Evolutionary conservation across 306 rosid species (phyloP), one percentile per base, ranked within the genome.

Genomic region (Pyrus bretschneideri): DNA sequence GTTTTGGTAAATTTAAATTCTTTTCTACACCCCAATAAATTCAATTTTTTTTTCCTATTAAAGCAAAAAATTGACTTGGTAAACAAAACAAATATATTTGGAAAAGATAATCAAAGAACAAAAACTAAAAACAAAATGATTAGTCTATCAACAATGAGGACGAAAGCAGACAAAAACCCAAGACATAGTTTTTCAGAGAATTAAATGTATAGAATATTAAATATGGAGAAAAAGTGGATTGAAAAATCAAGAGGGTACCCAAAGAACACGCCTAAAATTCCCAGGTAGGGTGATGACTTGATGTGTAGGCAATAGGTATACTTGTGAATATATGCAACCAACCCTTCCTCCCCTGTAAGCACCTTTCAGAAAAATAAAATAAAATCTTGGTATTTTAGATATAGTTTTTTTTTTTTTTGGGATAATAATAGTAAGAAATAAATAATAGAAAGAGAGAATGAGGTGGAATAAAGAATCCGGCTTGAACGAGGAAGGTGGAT

Each of bases 61-160:
- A 60, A 69, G 77, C 83, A 86, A 40, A 77, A 38, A 69, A 73
- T 86, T 89, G 91, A 87, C 89, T 72, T 44, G 67, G 92, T 86
- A 87, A 87, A 83, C 67, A 44, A 65, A 77, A 44, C 60, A 4
- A n/a, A 21, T 33, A 12, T 78, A 85, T 72, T 81, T 72, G 81
- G 81, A 76, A 51, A 75, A 31, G 22, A 31, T 31, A 69, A 78
- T 54, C 42, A 69, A 69, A 78, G 45, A 66, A 60, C 72, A 67
- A 23, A 61, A 25, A 35, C 0, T 5, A 35, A 74, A 77, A 6
- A 71, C 77, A 27, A 71, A 69, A 69, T 45, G 68, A 81, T 81
- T 40, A 71, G 78, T 82, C 57, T 65, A 69, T 61, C 14, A 44
- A 76, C 75, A 72, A 88, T 40, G 75, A 72, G 69, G 73, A 75